Conservation (phyloP, 805 yeast species). For the Yarrowia keelungensis region DNA sequence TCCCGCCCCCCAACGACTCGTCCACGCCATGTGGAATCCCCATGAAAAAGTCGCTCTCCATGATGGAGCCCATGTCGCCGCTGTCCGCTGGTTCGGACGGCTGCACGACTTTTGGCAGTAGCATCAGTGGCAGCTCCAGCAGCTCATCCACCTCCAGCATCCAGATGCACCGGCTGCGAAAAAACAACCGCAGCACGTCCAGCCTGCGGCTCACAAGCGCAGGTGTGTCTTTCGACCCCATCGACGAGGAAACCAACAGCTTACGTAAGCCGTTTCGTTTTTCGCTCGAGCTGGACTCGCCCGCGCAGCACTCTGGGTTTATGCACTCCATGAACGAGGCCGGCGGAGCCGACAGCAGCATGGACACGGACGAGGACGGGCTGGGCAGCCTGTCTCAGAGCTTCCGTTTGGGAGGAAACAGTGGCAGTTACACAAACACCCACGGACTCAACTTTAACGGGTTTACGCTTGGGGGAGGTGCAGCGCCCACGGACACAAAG, state of each 20-base stretch:
- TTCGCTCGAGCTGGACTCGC: conserved; percentile 33
- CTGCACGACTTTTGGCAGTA: conserved; percentile 19
- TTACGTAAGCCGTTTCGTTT: conserved; percentile 22
- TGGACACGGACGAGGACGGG: conserved; percentile 34
- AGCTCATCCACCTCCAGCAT: background rate
- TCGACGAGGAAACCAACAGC: conserved; percentile 13
- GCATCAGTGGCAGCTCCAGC: background rate
- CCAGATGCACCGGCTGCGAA: conserved; percentile 31
- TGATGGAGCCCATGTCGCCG: conserved; percentile 24
- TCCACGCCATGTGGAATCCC: conserved; percentile 32
- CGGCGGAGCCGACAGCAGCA: conserved; percentile 8
- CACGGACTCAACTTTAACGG: background rate
- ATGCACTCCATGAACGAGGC: conserved; percentile 16
- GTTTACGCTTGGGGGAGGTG: background rate
- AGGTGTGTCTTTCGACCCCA: conserved; percentile 29
- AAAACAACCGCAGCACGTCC: conserved; percentile 28
- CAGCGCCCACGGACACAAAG: background rate
- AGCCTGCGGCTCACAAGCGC: conserved; percentile 22
- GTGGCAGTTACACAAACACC: background rate
- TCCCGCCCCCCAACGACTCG: conserved; percentile 36
- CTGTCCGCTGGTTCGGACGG: conserved; percentile 38
- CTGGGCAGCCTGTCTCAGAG: conserved; percentile 10
- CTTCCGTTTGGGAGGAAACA: conserved; percentile 23
- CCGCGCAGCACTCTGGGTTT: background rate
- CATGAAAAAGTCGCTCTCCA: conserved; percentile 9